These are phyloP conservation scores for Macrocybe gigantea DNA, from an alignment of 768 basidiomycete species.

Conservation along the genomic window DNA sequence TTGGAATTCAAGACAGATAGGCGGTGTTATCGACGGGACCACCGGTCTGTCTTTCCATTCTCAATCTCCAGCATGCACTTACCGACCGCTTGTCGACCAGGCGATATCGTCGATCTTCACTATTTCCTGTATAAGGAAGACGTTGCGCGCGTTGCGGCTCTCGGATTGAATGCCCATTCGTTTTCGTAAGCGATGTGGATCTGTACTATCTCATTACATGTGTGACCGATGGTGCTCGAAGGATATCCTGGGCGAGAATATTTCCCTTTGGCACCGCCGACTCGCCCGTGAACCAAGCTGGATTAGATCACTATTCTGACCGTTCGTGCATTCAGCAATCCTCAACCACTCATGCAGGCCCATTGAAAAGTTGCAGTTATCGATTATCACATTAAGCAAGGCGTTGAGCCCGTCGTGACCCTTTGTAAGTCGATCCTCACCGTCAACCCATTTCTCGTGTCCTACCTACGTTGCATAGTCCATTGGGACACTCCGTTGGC, in stretches of 20 bases:
- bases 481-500: conserved; percentile 47
- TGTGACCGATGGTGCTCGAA: conserved; percentile 8
- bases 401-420: conserved; percentile 42
- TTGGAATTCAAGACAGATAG: conserved; percentile 40
- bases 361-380: conserved; percentile 25
- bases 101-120: conserved; percentile 41
- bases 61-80: neutral
- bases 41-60: conserved; percentile 24
- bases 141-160: conserved; percentile 39
- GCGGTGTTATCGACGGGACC: conserved; percentile 34
- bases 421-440: conserved; percentile 32
- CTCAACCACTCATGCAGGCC: neutral
- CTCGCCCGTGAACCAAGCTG: conserved; percentile 44
- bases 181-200: conserved; percentile 32
- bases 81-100: conserved; percentile 15
- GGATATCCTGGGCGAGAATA: conserved; percentile 47
- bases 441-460: neutral
- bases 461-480: conserved; percentile 19
- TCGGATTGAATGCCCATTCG: conserved; percentile 47
- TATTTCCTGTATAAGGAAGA: conserved; percentile 52
- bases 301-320: conserved; percentile 39
- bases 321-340: conserved; percentile 16
- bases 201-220: neutral
- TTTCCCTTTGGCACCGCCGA: conserved; percentile 43
- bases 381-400: conserved; percentile 34